Evolutionary conservation across 192 early-diverging fungal genomes (phyloP).

Genomic region (Coemansia interrupta): DNA sequence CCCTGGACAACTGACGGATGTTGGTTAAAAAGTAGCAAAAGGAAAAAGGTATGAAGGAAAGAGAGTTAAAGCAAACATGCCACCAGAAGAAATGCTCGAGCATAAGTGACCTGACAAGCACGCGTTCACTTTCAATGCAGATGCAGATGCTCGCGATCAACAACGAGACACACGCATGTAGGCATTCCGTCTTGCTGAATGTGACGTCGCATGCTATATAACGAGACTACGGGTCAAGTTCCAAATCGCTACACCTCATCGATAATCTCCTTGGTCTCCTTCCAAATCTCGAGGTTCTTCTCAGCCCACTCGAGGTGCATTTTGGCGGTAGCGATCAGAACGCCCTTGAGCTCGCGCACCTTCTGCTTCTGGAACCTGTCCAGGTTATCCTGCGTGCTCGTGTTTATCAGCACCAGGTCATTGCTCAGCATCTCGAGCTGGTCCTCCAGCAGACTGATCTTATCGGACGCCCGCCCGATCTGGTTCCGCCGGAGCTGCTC

Average conservation of each 20-base stretch:
- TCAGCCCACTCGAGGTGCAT: slow-evolving; percentile 69
- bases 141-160: too few relatives aligned
- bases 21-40: neutral
- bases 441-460: slow-evolving; percentile 74
- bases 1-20: neutral
- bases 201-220: too few relatives aligned
- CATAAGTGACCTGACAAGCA: too few relatives aligned
- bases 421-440: slow-evolving; percentile 67
- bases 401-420: slow-evolving; percentile 75
- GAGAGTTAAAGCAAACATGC: neutral
- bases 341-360: slow-evolving; percentile 76
- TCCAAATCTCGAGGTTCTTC: slow-evolving; percentile 57
- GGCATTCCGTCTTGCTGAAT: too few relatives aligned
- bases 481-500: slow-evolving; percentile 82
- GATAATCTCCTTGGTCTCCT: slow-evolving; percentile 50
- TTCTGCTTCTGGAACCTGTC: slow-evolving; percentile 95
- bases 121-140: too few relatives aligned
- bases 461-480: slow-evolving; percentile 82
- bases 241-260: slow-evolving; percentile 29
- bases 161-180: too few relatives aligned
- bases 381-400: slow-evolving; percentile 80
- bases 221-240: too few relatives aligned
- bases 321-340: slow-evolving; percentile 72
- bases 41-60: neutral
- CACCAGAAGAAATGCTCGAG: too few relatives aligned